phyloP scores from a whole-genome alignment of 1,284 basidiomycete species.

The Rhodotorula sp. region DNA sequence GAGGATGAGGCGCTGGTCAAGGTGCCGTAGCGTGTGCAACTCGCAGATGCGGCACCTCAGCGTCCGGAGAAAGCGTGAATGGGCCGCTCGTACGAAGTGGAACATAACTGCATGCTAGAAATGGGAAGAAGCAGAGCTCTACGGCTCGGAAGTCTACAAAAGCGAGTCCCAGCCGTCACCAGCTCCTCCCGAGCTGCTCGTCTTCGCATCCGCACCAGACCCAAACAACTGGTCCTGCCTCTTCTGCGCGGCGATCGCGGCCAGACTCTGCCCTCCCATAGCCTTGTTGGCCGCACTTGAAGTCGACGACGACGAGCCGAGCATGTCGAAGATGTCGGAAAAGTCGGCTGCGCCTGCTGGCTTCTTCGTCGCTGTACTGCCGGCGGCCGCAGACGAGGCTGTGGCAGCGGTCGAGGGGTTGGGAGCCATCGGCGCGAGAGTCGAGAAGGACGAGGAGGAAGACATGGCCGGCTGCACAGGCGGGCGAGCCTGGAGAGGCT shows the following conservation, averaged over 20 bases:
- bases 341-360: slow-evolving; percentile 26
- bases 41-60: not conserved
- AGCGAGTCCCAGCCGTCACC: not conserved
- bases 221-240: slow-evolving; percentile 36
- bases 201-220: not conserved
- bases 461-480: not conserved
- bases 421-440: too few relatives aligned
- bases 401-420: not conserved
- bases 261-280: slow-evolving; percentile 45
- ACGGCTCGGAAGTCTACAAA: too few relatives aligned
- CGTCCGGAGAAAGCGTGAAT: too few relatives aligned
- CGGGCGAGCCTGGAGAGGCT: slow-evolving; percentile 16
- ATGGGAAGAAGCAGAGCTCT: too few relatives aligned
- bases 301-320: slow-evolving; percentile 9
- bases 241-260: slow-evolving; percentile 48
- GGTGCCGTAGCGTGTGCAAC: slow-evolving; percentile 4
- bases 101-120: too few relatives aligned
- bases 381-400: not conserved
- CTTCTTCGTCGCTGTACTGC: not conserved
- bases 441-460: not conserved
- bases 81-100: not conserved
- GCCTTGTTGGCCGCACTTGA: slow-evolving; percentile 12
- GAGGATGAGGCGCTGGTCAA: slow-evolving; percentile 65
- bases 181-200: not conserved
- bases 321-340: slow-evolving; percentile 31